A percentile compares a stretch with the other conserved stretches of the same genome.
Conservation (phyloP, 257 asterid species). For the Cinchona pubescens region DNA sequence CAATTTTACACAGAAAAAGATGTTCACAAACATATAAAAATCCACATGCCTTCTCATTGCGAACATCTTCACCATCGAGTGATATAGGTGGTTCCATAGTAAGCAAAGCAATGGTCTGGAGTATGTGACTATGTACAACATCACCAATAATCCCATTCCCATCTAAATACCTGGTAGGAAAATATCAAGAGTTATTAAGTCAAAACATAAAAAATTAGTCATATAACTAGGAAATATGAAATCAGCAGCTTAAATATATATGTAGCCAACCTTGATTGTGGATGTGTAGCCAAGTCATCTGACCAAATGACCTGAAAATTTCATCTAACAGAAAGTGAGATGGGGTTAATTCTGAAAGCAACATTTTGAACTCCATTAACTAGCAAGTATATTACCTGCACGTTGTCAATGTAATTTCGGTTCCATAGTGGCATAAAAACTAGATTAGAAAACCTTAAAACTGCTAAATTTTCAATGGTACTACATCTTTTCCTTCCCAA, state of each 20-base stretch:
- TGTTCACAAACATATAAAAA: neutral
- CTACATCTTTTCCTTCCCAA: constrained; percentile 59
- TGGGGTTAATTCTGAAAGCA: neutral
- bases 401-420: constrained; percentile 45
- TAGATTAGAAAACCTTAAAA: constrained; percentile 52
- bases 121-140: constrained; percentile 54
- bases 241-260: neutral
- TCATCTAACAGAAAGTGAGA: constrained; percentile 3
- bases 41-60: constrained; percentile 41
- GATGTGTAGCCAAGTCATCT: constrained; percentile 29
- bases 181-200: constrained; percentile 12
- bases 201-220: neutral
- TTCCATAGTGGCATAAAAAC: constrained; percentile 55
- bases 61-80: constrained; percentile 52
- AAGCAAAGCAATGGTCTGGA: constrained; percentile 55
- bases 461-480: constrained; percentile 51
- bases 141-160: constrained; percentile 47
- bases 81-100: constrained; percentile 55
- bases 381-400: constrained; percentile 33
- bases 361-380: constrained; percentile 6
- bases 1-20: neutral
- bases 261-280: constrained; percentile 32
- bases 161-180: constrained; percentile 28
- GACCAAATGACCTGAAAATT: constrained; percentile 40
- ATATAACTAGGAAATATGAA: neutral